phyloP scores from a whole-genome alignment of 768 basidiomycete genomes.

The Cantharellus anzutake region DNA sequence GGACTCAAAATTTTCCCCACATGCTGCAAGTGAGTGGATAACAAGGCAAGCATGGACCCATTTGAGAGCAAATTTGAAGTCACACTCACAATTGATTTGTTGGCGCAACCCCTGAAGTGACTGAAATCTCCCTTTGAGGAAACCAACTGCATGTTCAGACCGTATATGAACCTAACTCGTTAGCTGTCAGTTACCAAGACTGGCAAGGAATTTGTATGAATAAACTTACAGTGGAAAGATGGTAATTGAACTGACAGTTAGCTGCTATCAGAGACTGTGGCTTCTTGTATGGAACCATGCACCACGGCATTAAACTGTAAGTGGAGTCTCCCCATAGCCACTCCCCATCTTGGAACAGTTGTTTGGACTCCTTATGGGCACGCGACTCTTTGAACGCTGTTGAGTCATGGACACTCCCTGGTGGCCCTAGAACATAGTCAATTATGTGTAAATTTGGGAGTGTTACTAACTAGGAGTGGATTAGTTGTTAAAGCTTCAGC shows the following conservation, averaged over 20 bases:
- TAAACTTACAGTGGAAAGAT: constrained; percentile 10
- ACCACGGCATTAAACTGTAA: constrained; percentile 15
- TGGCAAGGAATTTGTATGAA: not conserved
- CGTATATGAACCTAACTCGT: constrained; percentile 9
- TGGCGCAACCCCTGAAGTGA: constrained; percentile 12
- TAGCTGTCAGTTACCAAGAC: not conserved
- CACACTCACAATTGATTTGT: constrained; percentile 2
- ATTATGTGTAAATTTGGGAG: constrained; percentile 16
- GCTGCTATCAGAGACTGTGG: constrained; percentile 15
- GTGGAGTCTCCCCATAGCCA: constrained; percentile 15
- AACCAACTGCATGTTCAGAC: constrained; percentile 23
- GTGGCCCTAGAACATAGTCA: constrained; percentile 19
- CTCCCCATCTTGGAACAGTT: constrained; percentile 11
- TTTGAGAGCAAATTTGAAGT: not conserved
- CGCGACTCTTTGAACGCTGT: constrained; percentile 18
- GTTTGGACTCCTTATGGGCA: constrained; percentile 12
- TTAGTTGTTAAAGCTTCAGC: not conserved
- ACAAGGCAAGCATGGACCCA: not conserved
- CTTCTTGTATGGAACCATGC: constrained; percentile 17
- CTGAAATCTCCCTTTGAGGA: constrained; percentile 20
- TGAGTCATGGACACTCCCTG: constrained; percentile 21
- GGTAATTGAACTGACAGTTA: constrained; percentile 16
- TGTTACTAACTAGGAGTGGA: constrained; percentile 18
- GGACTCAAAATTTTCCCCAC: not conserved
- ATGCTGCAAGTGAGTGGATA: not conserved